Evolutionary conservation across 177 flowering plant genomes (phyloP).

Genomic region (Tripterygium wilfordii): DNA sequence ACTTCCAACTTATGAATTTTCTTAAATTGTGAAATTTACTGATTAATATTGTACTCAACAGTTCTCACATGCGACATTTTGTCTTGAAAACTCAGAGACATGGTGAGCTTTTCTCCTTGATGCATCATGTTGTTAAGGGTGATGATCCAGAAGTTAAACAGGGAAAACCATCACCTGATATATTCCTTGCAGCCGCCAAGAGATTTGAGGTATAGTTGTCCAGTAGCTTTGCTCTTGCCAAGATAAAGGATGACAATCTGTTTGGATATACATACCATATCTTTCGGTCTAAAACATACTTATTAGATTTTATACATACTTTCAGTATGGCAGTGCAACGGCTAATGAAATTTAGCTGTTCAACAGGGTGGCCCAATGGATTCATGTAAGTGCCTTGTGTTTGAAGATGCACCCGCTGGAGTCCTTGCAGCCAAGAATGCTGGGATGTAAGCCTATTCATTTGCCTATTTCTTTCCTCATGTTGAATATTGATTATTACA

Average conservation of each 20-base stretch:
- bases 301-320: too few species aligned
- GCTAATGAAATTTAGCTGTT: constrained; percentile 10
- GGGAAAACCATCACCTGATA: constrained; percentile 93
- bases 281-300: too few species aligned
- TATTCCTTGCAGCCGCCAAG: constrained; percentile 79
- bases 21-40: neutral
- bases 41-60: constrained; percentile 28
- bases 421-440: constrained; percentile 91
- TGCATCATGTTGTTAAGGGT: constrained; percentile 93
- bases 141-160: constrained; percentile 96
- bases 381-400: constrained; percentile 63
- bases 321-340: too few species aligned
- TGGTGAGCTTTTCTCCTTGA: constrained; percentile 67
- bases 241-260: too few species aligned
- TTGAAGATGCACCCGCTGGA: constrained; percentile 98
- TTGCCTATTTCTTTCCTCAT: neutral
- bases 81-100: constrained; percentile 82
- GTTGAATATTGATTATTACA: too few species aligned
- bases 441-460: constrained; percentile 64
- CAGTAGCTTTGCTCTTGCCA: neutral
- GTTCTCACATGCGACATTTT: constrained; percentile 74
- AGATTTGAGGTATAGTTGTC: constrained; percentile 75
- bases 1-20: too few species aligned
- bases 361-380: constrained; percentile 59
- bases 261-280: too few species aligned